A percentile compares a stretch with the other conserved stretches of the same genome.
Evolutionary conservation across 2,329 filamentous ascomycete species (phyloP).

Genomic region (Fusarium euwallaceae): DNA sequence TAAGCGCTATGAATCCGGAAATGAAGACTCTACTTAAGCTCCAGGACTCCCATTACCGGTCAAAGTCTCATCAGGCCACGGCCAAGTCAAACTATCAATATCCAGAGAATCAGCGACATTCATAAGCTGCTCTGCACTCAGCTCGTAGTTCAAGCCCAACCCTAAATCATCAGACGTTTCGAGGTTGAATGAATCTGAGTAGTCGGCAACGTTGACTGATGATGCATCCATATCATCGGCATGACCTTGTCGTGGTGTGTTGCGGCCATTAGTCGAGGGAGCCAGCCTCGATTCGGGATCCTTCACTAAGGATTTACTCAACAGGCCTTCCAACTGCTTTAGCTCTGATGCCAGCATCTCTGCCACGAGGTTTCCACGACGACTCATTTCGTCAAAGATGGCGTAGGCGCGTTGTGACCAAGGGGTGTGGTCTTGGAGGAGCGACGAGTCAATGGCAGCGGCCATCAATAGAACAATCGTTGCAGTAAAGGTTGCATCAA

Average conservation of each 20-base stretch:
- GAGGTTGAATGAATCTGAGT: constrained; percentile 7
- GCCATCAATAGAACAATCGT: constrained; percentile 56
- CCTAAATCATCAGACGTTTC: constrained; percentile 21
- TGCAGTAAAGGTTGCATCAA: constrained; percentile 44
- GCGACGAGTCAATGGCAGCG: constrained; percentile 51
- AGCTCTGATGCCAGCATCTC: constrained; percentile 48
- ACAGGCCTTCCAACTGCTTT: constrained; percentile 22
- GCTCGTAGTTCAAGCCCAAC: constrained; percentile 31
- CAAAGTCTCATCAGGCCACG: constrained; percentile 25
- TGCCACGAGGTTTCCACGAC: constrained; percentile 60
- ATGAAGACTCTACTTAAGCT: too few relatives aligned
- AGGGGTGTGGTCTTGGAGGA: constrained; percentile 50
- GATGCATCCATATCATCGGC: not conserved
- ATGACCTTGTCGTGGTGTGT: constrained; percentile 2
- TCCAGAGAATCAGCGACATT: constrained; percentile 38
- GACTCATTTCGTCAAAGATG: constrained; percentile 61
- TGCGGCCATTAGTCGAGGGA: not conserved
- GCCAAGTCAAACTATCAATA: constrained; percentile 40
- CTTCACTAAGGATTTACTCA: constrained; percentile 14
- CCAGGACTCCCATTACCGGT: not conserved
- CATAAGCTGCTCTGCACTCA: constrained; percentile 38
- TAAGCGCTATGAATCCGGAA: too few relatives aligned
- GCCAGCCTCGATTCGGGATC: constrained; percentile 2
- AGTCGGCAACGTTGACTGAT: not conserved
- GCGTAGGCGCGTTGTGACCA: constrained; percentile 58